Conservation (phyloP, 768 basidiomycete species). For the Podaxis mareebaensis region DNA sequence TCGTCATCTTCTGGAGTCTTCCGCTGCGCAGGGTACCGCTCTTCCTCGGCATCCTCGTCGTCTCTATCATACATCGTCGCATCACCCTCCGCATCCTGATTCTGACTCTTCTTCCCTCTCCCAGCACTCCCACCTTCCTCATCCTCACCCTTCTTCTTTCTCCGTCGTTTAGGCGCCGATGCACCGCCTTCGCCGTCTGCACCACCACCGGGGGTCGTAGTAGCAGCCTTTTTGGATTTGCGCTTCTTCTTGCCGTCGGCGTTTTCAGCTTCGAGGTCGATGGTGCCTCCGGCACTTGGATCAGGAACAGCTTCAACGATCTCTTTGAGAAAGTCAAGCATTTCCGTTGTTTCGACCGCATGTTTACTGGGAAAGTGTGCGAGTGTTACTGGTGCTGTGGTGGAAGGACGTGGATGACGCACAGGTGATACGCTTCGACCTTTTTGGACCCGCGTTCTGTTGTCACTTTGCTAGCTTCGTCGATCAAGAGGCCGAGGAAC, state of each 20-base stretch:
- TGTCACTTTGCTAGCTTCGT: slow-evolving; percentile 82
- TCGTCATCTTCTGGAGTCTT: slow-evolving; percentile 15
- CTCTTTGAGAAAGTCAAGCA: slow-evolving; percentile 93
- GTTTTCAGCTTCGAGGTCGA: slow-evolving; percentile 66
- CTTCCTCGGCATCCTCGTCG: slow-evolving; percentile 11
- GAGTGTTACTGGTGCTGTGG: not conserved
- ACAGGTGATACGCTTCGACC: slow-evolving; percentile 94
- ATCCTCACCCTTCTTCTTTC: slow-evolving; percentile 42
- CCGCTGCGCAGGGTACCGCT: not conserved
- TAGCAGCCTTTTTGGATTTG: slow-evolving; percentile 47
- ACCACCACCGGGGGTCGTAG: slow-evolving; percentile 31
- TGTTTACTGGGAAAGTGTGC: slow-evolving; percentile 66
- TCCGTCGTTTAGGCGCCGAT: slow-evolving; percentile 47
- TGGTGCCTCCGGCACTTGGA: slow-evolving; percentile 80
- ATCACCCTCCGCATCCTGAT: slow-evolving; percentile 15
- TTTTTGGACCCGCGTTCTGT: slow-evolving; percentile 78
- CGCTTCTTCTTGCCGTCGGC: slow-evolving; percentile 61
- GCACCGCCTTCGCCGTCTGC: slow-evolving; percentile 25
- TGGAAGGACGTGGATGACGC: slow-evolving; percentile 33
- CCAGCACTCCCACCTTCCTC: slow-evolving; percentile 16
- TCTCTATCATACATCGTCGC: slow-evolving; percentile 13
- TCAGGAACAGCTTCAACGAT: slow-evolving; percentile 86
- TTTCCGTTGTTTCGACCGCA: slow-evolving; percentile 83
- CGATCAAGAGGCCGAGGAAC: slow-evolving; percentile 83
- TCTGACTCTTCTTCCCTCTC: slow-evolving; percentile 4